Conservation (phyloP, 2,329 filamentous ascomycete species). For the Xylariaceae sp. region DNA sequence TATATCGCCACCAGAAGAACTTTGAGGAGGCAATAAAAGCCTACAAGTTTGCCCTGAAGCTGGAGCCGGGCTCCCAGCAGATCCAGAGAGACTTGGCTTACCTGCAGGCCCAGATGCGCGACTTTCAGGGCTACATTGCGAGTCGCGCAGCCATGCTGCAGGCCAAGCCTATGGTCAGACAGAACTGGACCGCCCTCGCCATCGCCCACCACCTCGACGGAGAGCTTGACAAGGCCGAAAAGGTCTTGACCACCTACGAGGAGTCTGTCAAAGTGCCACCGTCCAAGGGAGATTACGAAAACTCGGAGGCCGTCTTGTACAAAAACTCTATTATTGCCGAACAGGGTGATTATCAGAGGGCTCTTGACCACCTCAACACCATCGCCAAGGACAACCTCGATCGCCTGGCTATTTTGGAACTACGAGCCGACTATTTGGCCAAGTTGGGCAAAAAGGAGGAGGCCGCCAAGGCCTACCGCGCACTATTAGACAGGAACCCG, state of each 20-base stretch:
- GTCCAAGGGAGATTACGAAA: conserved; percentile 77
- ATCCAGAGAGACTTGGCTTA: conserved; percentile 93
- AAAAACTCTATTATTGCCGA: conserved; percentile 95
- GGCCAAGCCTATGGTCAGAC: conserved; percentile 73
- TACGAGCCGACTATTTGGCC: conserved; percentile 78
- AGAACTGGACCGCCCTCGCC: conserved; percentile 97
- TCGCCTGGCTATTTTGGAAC: conserved; percentile 79
- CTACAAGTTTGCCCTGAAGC: conserved; percentile 89
- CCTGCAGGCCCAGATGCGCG: conserved; percentile 93
- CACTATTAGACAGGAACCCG: conserved; percentile 79
- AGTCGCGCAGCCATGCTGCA: conserved; percentile 87
- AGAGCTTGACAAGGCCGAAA: conserved; percentile 81
- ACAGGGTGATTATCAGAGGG: conserved; percentile 76
- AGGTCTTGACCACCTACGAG: conserved; percentile 87
- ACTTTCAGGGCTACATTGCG: conserved; percentile 89
- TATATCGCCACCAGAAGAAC: conserved; percentile 93
- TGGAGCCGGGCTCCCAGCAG: conserved; percentile 91
- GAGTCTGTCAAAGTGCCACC: conserved; percentile 84
- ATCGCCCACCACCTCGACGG: conserved; percentile 91
- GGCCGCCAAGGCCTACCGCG: conserved; percentile 76
- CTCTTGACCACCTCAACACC: conserved; percentile 80
- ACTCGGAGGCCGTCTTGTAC: conserved; percentile 91
- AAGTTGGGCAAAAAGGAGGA: conserved; percentile 75
- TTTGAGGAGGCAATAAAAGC: conserved; percentile 99
- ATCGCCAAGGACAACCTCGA: conserved; percentile 78